A percentile compares a stretch with the other conserved stretches of the same genome.
Conservation (phyloP, 352 stramenopile species). For the Phytophthora megakarya region DNA sequence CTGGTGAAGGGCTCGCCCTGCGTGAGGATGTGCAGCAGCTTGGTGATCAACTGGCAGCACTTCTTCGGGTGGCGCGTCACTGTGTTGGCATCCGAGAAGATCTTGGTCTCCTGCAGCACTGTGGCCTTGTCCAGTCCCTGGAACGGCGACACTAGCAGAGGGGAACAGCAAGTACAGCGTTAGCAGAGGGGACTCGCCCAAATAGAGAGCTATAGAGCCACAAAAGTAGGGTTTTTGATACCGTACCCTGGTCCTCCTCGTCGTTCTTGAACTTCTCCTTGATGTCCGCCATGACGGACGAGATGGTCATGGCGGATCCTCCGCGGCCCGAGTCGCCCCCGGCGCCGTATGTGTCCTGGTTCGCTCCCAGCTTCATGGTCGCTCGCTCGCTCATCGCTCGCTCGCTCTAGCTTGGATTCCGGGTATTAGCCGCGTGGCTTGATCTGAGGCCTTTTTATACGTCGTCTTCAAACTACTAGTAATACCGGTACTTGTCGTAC, state of each 20-base stretch:
- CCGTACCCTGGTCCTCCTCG: slow-evolving; percentile 91
- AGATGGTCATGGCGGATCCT: slow-evolving; percentile 53
- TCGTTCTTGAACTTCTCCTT: slow-evolving; percentile 99
- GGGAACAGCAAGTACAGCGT: slow-evolving; percentile 1
- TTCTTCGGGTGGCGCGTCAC: slow-evolving; percentile 97
- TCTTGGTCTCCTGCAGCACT: slow-evolving; percentile 97
- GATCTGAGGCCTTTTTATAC: slow-evolving; percentile 6
- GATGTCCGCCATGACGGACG: slow-evolving; percentile 93
- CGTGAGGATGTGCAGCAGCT: slow-evolving; percentile 98
- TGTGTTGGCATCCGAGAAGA: slow-evolving; percentile 98
- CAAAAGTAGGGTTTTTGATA: slow-evolving; percentile 16
- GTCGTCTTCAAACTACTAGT: slow-evolving; percentile 2
- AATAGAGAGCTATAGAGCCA: not conserved
- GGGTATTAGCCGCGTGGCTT: slow-evolving; percentile 37
- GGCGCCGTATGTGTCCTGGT: slow-evolving; percentile 55
- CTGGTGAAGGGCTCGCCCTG: slow-evolving; percentile 97
- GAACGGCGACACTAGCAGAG: slow-evolving; percentile 84
- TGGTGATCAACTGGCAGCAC: slow-evolving; percentile 99
- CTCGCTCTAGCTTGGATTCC: slow-evolving; percentile 32
- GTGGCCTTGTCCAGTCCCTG: slow-evolving; percentile 95
- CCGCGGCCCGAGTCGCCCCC: slow-evolving; percentile 48
- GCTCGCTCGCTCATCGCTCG: slow-evolving; percentile 34
- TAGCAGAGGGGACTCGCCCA: not conserved
- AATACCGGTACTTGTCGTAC: not conserved
- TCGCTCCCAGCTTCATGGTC: slow-evolving; percentile 63